Evolutionary conservation across 2,329 filamentous ascomycete species (phyloP), one percentile per base, ranked within the genome.

Genomic region (Rachicladosporium sp.): DNA sequence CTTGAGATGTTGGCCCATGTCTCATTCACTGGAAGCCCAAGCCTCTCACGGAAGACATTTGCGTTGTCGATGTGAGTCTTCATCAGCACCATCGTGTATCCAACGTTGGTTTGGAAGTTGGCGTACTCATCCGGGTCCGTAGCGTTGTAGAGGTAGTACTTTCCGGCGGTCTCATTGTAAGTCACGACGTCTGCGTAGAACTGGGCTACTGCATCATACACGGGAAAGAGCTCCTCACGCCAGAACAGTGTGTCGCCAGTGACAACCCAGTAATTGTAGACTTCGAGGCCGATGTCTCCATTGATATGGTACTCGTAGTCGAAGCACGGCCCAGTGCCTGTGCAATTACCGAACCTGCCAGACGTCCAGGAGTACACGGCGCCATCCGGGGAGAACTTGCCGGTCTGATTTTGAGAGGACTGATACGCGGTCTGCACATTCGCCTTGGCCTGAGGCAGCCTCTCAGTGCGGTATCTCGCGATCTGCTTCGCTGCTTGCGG

Each of bases 111-210:
- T 38, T 80, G 63, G 39, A 54, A 54, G 48, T 82, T 81, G 6
- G 79, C 78, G 49, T 80, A 82, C 53, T 82, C 79, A 60, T 76
- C 73, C 2, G 81, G 81, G 57, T 86, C 81, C 0, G 81, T 85
- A 59, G 81, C 78, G 46, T 85, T 81, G 10, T 61, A 71, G 33
- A 67, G 61, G 43, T 62, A 51, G 37, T 73, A 66, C 2, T 63
- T 63, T 51, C 67, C 69, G 3, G 61, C 64, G 0, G 71, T 71
- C 10, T 70, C 67, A 48, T 83, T 82, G 47, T 63, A 75, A 33
- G 69, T 64, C 2, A 83, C 56, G 1, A 82, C 45, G 43, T 82
- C 67, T 0, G 69, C 66, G 46, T 74, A 80, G 43, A 81, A 68
- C 1, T 71, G 70, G 0, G 78, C 77, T 31, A 78, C 64, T 0